These are phyloP conservation scores for Mycocentrospora acerina DNA, from an alignment of 2,329 filamentous ascomycete genomes.

Conservation along the genomic window DNA sequence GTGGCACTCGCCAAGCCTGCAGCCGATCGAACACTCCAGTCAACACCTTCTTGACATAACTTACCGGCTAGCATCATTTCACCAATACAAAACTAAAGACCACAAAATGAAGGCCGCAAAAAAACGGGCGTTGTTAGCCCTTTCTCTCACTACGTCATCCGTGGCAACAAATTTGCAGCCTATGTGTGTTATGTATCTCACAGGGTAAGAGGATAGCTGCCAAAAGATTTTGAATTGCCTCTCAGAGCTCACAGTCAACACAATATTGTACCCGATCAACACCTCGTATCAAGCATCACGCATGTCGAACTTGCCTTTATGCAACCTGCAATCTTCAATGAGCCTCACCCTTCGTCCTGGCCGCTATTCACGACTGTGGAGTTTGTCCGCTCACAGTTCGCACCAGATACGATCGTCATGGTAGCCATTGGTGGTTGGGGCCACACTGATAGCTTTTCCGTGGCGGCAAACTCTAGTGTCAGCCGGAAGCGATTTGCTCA, in stretches of 20 bases:
- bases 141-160: too few relatives aligned
- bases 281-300: constrained; percentile 21
- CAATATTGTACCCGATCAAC: constrained; percentile 22
- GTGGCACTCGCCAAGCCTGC: too few relatives aligned
- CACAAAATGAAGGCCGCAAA: too few relatives aligned
- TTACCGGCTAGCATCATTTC: too few relatives aligned
- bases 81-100: too few relatives aligned
- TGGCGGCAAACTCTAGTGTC: constrained; percentile 56
- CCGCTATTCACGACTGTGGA: constrained; percentile 30
- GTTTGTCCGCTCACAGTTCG: constrained; percentile 48
- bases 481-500: constrained; percentile 56
- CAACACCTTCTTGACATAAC: too few relatives aligned
- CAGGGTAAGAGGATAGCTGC: too few relatives aligned
- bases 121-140: too few relatives aligned
- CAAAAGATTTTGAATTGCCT: too few relatives aligned
- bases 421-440: constrained; percentile 77
- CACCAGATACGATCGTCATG: constrained; percentile 54
- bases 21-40: too few relatives aligned
- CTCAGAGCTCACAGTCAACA: constrained; percentile 25
- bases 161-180: too few relatives aligned
- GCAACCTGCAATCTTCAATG: constrained; percentile 30
- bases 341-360: constrained; percentile 18
- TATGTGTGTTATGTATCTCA: too few relatives aligned
- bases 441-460: constrained; percentile 63
- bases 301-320: constrained; percentile 37